Percentiles rank a stretch among this genome's conserved stretches.
phyloP scores from a whole-genome alignment of 306 rosid genomes.

The Prunus armeniaca region DNA sequence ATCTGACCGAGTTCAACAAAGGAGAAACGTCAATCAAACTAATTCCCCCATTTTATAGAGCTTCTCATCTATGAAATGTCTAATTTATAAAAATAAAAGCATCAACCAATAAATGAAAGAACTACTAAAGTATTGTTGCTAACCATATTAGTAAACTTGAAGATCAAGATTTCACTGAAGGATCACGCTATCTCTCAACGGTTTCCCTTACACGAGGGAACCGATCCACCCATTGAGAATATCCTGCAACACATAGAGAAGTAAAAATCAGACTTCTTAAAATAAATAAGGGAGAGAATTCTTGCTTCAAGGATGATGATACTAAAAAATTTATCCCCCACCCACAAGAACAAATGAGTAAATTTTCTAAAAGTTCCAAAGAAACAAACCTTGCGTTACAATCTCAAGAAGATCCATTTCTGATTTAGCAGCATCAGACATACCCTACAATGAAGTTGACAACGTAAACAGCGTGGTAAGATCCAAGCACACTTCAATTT shows the following conservation, averaged over 20 bases:
- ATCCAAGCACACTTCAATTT: background rate
- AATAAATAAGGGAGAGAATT: background rate
- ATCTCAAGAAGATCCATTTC: slow-evolving; percentile 79
- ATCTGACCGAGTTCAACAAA: background rate
- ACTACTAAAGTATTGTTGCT: background rate
- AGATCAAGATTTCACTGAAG: background rate
- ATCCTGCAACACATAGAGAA: slow-evolving; percentile 45
- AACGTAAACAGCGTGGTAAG: background rate
- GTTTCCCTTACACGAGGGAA: slow-evolving; percentile 63
- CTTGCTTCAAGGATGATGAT: too few species aligned
- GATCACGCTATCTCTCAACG: slow-evolving; percentile 21
- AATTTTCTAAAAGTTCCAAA: background rate
- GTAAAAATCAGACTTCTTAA: background rate
- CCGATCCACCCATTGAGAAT: slow-evolving; percentile 61
- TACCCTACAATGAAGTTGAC: slow-evolving; percentile 47
- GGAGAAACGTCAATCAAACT: background rate
- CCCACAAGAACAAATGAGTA: background rate
- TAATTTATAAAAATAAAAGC: background rate
- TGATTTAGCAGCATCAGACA: slow-evolving; percentile 29
- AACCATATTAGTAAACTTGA: background rate
- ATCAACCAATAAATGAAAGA: background rate
- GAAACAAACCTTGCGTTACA: slow-evolving; percentile 47
- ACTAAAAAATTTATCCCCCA: too few species aligned
- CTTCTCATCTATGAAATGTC: too few species aligned
- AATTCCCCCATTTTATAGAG: background rate